Evolutionary conservation across 1,284 basidiomycete genomes (phyloP).

Genomic region (Papiliotrema flavescens): DNA sequence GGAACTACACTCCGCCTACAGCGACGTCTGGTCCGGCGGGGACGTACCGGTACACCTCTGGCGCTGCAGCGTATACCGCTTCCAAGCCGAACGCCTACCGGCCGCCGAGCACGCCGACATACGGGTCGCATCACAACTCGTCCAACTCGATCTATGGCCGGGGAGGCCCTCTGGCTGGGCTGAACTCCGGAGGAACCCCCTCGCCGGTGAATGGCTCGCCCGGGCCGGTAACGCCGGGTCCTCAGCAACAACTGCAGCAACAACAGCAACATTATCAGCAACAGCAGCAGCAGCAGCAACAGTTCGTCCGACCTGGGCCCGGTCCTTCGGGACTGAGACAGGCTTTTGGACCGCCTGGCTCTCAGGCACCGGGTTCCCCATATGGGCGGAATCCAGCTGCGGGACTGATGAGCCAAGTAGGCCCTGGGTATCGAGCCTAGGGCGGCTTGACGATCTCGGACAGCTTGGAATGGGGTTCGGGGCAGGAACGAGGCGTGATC

Average conservation of each 20-base stretch:
- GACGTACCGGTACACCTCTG: background rate
- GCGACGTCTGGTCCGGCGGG: background rate
- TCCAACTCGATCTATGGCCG: too few species aligned
- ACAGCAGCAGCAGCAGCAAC: background rate
- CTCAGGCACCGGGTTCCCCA: background rate
- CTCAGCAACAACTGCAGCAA: too few species aligned
- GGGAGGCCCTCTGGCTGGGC: too few species aligned
- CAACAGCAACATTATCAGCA: background rate
- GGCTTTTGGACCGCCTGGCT: constrained; percentile 20
- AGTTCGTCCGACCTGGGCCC: constrained; percentile 18
- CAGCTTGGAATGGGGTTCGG: too few species aligned
- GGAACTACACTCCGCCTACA: constrained; percentile 2
- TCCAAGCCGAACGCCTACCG: too few species aligned
- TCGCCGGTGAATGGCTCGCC: too few species aligned
- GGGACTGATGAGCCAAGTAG: constrained; percentile 2
- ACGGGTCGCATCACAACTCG: too few species aligned
- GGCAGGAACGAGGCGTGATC: too few species aligned
- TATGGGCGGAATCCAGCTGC: background rate
- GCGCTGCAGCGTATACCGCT: background rate
- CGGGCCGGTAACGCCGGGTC: too few species aligned
- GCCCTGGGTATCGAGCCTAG: background rate
- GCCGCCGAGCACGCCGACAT: too few species aligned
- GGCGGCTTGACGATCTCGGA: too few species aligned
- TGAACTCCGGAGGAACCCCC: too few species aligned
- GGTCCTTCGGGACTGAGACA: constrained; percentile 30